Evolutionary conservation across 2,329 filamentous ascomycete species (phyloP), one percentile per base, ranked within the genome.

Genomic region (Aspergillus arachidicola): DNA sequence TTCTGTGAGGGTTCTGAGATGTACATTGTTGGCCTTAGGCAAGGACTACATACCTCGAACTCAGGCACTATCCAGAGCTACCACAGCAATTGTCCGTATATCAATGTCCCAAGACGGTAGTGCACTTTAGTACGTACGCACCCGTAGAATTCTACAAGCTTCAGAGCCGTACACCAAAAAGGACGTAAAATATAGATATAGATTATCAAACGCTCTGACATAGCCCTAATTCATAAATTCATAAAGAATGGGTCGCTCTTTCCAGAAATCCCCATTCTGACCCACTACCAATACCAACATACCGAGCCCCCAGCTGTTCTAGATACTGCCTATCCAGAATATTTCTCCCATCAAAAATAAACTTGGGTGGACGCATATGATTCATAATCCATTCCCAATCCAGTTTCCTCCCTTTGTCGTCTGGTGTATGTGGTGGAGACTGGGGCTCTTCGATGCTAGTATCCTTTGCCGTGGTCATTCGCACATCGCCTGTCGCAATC

Each of bases 331-430:
- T 68, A 63, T 78, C 72, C 19, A 78, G 56, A 19, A 76, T 69
- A 54, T 72, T 72, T 30, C 75, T 64, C 23, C 81, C 81, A 69
- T 84, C 82, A 69, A 84, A 84, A 12, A 83, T 76, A 69, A 77
- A 83, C 62, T 76, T 81, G 1, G 82, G 81, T 48, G 76, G 75
- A 60, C 75, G 75, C 74, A 83, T 78, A 7, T 70, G 69, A 48
- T 75, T 71, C 10, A 79, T 75, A 16, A 84, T 76, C 36, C 72
- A 74, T 23, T 72, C 68, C 77, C 82, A 84, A 59, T 84, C 79
- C 4, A 83, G 38, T 16, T 6, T 14, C 2, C 6, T 19, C 21
- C 28, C 30, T 28, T 26, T 50, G 14, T 54, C 38, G 12, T 32
- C 26, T 36, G 62, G 50, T 5, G 38, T 41, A 12, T 6, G 26